Evolutionary conservation across 495 filamentous ascomycete genomes (phyloP), one percentile per base, ranked within the genome.

Genomic region (Thermothielavioides terrestris): DNA sequence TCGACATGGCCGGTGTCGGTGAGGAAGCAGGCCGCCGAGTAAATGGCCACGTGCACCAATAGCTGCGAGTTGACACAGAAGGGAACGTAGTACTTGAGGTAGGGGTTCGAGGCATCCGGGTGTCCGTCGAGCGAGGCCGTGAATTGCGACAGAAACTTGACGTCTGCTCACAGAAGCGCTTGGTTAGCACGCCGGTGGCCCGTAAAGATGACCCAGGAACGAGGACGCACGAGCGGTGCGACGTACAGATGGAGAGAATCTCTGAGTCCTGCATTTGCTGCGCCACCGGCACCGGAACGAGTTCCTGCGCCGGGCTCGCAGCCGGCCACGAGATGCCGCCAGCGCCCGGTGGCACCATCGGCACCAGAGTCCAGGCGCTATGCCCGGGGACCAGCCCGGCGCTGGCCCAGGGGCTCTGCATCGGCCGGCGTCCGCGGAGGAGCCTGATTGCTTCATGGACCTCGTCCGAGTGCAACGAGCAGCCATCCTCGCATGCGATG

Each of bases 101-200:
- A 68, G 6, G 60, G 55, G 42, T 66, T 68, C 10, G 61, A 48
- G 4, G 64, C 37, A 34, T 68, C 66, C 0, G 67, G 67, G 27
- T 63, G 64, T 17, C 66, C 66, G 49, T 68, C 65, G 11, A 70
- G 18, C 7, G 61, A 66, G 20, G 66, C 64, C 42, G 64, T 67
- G 65, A 77, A 60, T 66, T 78, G 56, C 60, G 76, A 56, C 51
- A 73, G 49, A 61, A 79, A 60, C 78, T 86, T 61, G 76, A 87
- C 46, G 65, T 68, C 43, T 88, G 73, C 12, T 14, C 1, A 14
- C 7, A 32, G 1, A 28, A 21, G 25, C 15, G 30, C 20, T 15
- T 15, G 1, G 26, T 34, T 22, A 43, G 26, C 8, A n/a, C n/a
- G n/a, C n/a, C n/a, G n/a, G n/a, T n/a, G n/a, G n/a, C n/a, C n/a